A percentile compares a stretch with the other conserved stretches of the same genome.
Evolutionary conservation across 208 protist genomes (phyloP).

Genomic region (Leishmania turanica): DNA sequence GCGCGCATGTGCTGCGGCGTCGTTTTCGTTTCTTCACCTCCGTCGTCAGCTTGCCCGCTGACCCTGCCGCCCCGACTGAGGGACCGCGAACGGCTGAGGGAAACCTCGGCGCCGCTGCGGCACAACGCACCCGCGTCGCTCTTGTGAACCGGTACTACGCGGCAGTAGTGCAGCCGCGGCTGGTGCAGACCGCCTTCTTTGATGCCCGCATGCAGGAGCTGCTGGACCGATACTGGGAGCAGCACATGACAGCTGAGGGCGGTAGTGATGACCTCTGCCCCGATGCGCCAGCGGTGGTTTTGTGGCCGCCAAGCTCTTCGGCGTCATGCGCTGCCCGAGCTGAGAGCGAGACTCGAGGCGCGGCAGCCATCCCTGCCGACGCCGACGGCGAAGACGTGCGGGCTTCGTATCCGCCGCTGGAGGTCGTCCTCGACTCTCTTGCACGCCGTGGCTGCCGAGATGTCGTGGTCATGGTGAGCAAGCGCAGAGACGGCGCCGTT

Average conservation of each 20-base stretch:
- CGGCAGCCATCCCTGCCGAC: neutral
- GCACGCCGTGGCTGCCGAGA: constrained; percentile 4
- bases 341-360: neutral
- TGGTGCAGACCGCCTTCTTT: constrained; percentile 50
- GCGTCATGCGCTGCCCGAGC: neutral
- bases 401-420: constrained; percentile 30
- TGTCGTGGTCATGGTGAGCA: constrained; percentile 21
- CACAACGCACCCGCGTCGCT: neutral
- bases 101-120: neutral
- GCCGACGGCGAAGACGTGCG: neutral
- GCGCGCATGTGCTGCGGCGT: neutral
- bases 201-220: constrained; percentile 38
- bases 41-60: neutral
- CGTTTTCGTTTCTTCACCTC: constrained; percentile 28
- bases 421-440: constrained; percentile 36
- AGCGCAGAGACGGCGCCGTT: neutral
- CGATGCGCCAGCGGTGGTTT: constrained; percentile 20
- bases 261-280: neutral
- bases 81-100: too few relatives aligned
- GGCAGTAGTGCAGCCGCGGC: constrained; percentile 30
- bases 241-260: constrained; percentile 14
- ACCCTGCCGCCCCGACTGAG: neutral
- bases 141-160: constrained; percentile 60
- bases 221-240: constrained; percentile 40
- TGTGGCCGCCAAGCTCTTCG: constrained; percentile 22